A percentile compares a stretch with the other conserved stretches of the same genome.
These are phyloP conservation scores for Coelastrella sp. DNA, from an alignment of 139 green algal species.

Conservation along the genomic window DNA sequence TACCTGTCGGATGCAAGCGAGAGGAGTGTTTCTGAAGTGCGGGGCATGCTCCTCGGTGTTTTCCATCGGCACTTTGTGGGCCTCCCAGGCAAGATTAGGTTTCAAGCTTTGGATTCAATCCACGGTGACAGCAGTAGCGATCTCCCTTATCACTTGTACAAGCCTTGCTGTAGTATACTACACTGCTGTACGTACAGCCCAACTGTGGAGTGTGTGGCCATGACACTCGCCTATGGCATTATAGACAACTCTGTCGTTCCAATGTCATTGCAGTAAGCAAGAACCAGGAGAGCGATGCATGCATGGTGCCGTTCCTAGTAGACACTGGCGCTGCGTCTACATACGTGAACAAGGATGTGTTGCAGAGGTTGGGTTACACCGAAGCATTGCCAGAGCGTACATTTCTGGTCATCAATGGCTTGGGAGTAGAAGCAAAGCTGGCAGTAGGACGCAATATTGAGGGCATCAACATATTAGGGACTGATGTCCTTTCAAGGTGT, in stretches of 20 bases:
- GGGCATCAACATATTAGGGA: not conserved
- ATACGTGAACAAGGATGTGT: not conserved
- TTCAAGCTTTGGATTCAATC: not conserved
- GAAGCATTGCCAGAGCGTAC: not conserved
- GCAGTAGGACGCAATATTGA: not conserved
- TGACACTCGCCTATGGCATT: not conserved
- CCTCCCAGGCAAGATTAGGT: not conserved
- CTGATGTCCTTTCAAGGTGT: not conserved
- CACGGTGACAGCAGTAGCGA: not conserved
- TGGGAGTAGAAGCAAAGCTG: not conserved
- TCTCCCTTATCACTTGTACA: not conserved
- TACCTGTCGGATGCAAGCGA: not conserved
- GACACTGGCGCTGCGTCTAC: not conserved
- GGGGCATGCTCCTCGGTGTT: not conserved
- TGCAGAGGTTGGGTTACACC: not conserved
- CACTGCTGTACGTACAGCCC: not conserved
- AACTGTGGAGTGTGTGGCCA: not conserved
- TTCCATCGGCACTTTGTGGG: not conserved
- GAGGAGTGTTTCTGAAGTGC: not conserved
- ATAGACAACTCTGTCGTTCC: not conserved
- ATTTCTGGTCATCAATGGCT: not conserved
- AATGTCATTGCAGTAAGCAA: not conserved
- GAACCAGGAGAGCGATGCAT: not conserved
- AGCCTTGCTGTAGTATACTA: not conserved
- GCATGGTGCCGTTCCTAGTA: not conserved